Evolutionary conservation across 1,284 basidiomycete species (phyloP).

Genomic region (Cryptococcus sp.): DNA sequence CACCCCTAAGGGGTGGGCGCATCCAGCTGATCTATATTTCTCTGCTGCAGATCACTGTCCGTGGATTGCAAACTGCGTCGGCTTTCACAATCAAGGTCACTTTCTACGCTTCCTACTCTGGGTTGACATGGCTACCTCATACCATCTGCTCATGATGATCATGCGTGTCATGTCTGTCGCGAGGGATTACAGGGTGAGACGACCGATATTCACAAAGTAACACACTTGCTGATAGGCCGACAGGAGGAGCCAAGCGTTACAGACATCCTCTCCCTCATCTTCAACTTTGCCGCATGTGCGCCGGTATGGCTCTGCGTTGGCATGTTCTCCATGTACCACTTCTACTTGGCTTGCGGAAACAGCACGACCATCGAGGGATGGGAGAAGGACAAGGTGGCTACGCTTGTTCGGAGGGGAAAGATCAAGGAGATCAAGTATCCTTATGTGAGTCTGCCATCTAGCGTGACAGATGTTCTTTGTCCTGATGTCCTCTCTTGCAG

Average conservation of each 20-base stretch:
- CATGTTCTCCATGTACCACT: conserved; percentile 86
- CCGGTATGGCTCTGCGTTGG: conserved; percentile 87
- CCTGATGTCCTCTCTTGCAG: conserved; percentile 54
- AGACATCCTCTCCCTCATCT: conserved; percentile 79
- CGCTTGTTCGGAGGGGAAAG: conserved; percentile 79
- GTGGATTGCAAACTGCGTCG: conserved; percentile 62
- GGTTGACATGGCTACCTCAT: conserved; percentile 73
- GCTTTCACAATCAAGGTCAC: conserved; percentile 83
- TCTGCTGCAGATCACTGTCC: conserved; percentile 75
- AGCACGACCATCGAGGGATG: conserved; percentile 95
- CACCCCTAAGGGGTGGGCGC: background rate
- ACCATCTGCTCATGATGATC: conserved; percentile 77
- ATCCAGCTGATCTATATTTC: conserved; percentile 24
- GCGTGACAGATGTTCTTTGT: conserved; percentile 1
- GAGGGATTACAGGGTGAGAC: conserved; percentile 31
- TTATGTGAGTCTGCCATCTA: conserved; percentile 64
- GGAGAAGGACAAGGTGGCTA: conserved; percentile 94
- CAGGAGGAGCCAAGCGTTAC: conserved; percentile 69
- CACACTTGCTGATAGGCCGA: conserved; percentile 3
- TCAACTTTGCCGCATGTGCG: conserved; percentile 82
- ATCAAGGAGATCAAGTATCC: conserved; percentile 89
- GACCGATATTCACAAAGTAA: background rate
- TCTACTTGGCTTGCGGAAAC: conserved; percentile 76
- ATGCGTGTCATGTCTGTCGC: conserved; percentile 62
- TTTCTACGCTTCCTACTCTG: conserved; percentile 91